phyloP scores from a whole-genome alignment of 495 filamentous ascomycete species.

The Massariosphaeria phaeospora region DNA sequence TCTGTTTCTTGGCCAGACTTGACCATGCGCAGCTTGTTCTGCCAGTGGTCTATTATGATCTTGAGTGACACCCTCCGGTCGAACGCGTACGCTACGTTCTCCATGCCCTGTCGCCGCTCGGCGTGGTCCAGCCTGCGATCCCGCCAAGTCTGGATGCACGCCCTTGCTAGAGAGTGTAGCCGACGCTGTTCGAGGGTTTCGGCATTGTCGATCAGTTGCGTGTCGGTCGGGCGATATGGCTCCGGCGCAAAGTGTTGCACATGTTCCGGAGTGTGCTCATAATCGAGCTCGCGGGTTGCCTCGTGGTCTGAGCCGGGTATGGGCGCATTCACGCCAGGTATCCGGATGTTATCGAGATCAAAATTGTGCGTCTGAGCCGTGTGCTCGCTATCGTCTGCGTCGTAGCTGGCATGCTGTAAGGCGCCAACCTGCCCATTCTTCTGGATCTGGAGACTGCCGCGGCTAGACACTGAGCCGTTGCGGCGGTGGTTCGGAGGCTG shows the following conservation, averaged over 20 bases:
- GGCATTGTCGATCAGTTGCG: constrained; percentile 55
- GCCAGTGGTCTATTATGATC: constrained; percentile 58
- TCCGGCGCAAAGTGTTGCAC: constrained; percentile 29
- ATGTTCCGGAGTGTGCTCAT: too few relatives aligned
- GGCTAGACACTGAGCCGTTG: constrained; percentile 23
- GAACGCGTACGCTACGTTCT: constrained; percentile 47
- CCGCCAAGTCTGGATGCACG: constrained; percentile 15
- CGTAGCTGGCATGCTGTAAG: constrained; percentile 6
- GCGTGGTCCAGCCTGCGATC: constrained; percentile 42
- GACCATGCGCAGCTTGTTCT: constrained; percentile 45
- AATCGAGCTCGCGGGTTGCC: too few relatives aligned
- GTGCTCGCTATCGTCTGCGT: constrained; percentile 26
- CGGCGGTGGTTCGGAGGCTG: constrained; percentile 6
- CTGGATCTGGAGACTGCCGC: constrained; percentile 18
- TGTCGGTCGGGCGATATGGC: constrained; percentile 46
- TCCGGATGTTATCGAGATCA: constrained; percentile 12
- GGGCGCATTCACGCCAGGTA: constrained; percentile 23
- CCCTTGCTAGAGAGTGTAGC: background rate
- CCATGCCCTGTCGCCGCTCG: constrained; percentile 47
- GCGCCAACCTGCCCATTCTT: background rate
- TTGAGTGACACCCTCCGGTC: constrained; percentile 52
- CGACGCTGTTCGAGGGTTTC: constrained; percentile 53
- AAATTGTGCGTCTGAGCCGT: constrained; percentile 20
- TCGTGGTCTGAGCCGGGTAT: constrained; percentile 12
- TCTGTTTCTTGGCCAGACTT: constrained; percentile 50